phyloP scores from a whole-genome alignment of 2,329 filamentous ascomycete species.

The Pseudocercospora crystallina region DNA sequence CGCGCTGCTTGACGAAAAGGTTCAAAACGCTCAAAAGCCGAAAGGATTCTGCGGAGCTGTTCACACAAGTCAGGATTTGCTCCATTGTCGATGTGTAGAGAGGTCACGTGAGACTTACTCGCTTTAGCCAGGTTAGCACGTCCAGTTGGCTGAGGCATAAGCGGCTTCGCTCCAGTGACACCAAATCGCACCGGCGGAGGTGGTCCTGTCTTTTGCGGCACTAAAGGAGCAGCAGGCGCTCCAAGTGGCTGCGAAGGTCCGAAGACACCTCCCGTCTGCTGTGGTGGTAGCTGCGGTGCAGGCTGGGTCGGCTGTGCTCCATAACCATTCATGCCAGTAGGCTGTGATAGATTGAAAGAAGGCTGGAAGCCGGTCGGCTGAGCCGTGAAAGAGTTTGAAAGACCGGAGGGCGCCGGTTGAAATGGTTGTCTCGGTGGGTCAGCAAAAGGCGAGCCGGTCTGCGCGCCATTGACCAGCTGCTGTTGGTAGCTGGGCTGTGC shows the following conservation, averaged over 20 bases:
- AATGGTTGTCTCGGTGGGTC: constrained; percentile 52
- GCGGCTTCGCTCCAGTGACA: constrained; percentile 71
- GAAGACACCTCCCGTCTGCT: constrained; percentile 50
- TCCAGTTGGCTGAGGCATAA: constrained; percentile 84
- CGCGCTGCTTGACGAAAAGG: background rate
- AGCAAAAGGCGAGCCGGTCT: constrained; percentile 53
- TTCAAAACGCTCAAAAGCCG: constrained; percentile 53
- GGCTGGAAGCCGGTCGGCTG: constrained; percentile 57
- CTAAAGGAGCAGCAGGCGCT: constrained; percentile 57
- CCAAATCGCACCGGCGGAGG: constrained; percentile 88
- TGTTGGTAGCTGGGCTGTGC: constrained; percentile 48
- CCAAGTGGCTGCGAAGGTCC: constrained; percentile 31
- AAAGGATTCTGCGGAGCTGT: constrained; percentile 69
- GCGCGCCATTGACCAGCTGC: constrained; percentile 49
- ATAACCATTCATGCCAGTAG: constrained; percentile 45
- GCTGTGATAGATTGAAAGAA: constrained; percentile 41
- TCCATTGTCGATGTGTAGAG: constrained; percentile 8
- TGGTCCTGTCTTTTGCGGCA: constrained; percentile 80
- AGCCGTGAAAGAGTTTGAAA: constrained; percentile 31
- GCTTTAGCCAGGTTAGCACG: constrained; percentile 89
- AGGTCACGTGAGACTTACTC: constrained; percentile 66
- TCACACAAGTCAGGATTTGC: constrained; percentile 1
- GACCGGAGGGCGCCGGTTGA: constrained; percentile 40
- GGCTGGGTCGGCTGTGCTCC: constrained; percentile 41
- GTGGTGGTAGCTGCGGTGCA: constrained; percentile 57